Base-by-base conservation (phyloP, 2,329 filamentous ascomycete genomes). In the Plenodomus tracheiphilus region DNA sequence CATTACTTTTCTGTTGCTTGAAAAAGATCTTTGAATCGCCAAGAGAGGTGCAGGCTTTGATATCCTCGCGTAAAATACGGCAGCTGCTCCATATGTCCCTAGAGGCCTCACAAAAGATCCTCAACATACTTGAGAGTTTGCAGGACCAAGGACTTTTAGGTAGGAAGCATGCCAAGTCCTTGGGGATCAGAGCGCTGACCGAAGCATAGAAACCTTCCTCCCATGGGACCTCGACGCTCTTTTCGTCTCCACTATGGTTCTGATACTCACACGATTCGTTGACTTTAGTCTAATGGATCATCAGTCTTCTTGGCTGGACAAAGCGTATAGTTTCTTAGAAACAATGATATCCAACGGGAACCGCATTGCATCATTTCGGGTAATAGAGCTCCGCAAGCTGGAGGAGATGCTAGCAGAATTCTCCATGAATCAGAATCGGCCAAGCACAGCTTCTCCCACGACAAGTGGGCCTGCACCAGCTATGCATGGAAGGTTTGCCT, bases 311-410 rank as follows among this genome's bases (percentile, higher is more conserved):
- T 80, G 75, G 68, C 55, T 78, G 0, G 69, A 75, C 2, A 77
- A 74, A 32, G 72, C 75, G 0, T 75, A 76, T 34, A 45, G 54
- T 0, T 72, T 81, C 5, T 70, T 81, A 3, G 75, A 79, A 20
- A 77, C 78, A 11, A 79, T 81, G 66, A 66, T 75, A 7, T 65
- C 68, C 1, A 72, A 72, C 28, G 78, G 79, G 0, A 81, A 80
- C 39, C 63, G 73, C 1, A 72, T 80, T 9, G 79, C 79, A 0
- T 66, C 67, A 5, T 76, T 76, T 32, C 71, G 75, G 10, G 70
- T 74, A 37, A 68, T 68, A 1, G 79, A 81, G 49, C 63, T 81
- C 1, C 71, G 76, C 28, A 76, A 78, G 39, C 62, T 81, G 0
- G 71, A 76, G 8, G 66, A 72, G 20, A 72, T 77, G 64, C 41